Evolutionary conservation across 2,329 filamentous ascomycete species (phyloP).

Genomic region (Trichophyton schoenleinii): DNA sequence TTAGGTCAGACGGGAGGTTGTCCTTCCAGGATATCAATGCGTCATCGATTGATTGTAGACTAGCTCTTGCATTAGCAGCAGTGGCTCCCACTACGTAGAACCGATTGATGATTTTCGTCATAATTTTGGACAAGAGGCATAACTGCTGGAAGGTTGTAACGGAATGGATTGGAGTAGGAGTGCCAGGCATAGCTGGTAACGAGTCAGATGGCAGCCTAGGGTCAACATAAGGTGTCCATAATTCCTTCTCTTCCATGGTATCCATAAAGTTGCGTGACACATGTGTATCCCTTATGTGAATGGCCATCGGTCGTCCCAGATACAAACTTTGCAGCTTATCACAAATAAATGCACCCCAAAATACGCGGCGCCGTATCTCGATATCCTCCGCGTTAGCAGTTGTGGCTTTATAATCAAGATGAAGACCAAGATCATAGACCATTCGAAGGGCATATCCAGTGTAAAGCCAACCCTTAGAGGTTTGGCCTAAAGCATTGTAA

Average conservation of each 20-base stretch:
- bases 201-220: constrained; percentile 8
- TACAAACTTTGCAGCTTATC: constrained; percentile 47
- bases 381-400: constrained; percentile 18
- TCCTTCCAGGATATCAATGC: constrained; percentile 18
- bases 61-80: constrained; percentile 17
- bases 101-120: constrained; percentile 27
- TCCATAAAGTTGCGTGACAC: constrained; percentile 22
- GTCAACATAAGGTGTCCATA: constrained; percentile 18
- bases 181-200: constrained; percentile 2
- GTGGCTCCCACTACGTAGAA: constrained; percentile 24
- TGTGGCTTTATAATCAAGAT: constrained; percentile 25
- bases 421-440: constrained; percentile 31
- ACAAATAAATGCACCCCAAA: constrained; percentile 25
- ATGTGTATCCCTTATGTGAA: constrained; percentile 19
- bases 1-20: constrained; percentile 18
- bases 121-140: constrained; percentile 25
- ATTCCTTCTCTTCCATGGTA: constrained; percentile 21
- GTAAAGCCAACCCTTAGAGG: constrained; percentile 28
- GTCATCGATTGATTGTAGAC: constrained; percentile 20
- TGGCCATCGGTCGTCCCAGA: constrained; percentile 39
- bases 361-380: constrained; percentile 22
- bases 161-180: constrained; percentile 18
- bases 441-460: constrained; percentile 32
- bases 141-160: constrained; percentile 28
- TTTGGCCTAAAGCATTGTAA: constrained; percentile 17